A percentile compares a stretch with the other conserved stretches of the same genome.
Evolutionary conservation across 2,329 filamentous ascomycete species (phyloP).

Genomic region (Cadophora sp.): DNA sequence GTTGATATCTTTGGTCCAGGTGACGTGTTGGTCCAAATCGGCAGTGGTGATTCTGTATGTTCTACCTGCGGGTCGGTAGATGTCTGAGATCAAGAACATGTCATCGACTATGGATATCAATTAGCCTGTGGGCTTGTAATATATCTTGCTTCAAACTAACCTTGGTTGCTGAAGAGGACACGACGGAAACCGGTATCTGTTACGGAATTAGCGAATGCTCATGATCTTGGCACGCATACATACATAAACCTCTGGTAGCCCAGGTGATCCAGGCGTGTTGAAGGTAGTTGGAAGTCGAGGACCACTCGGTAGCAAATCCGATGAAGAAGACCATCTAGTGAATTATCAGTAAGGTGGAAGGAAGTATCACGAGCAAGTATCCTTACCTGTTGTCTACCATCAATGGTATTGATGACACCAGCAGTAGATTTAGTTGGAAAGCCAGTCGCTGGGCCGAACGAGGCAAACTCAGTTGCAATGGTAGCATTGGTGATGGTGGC

Average conservation of each 20-base stretch:
- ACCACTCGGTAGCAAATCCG: slow-evolving; percentile 54
- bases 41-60: slow-evolving; percentile 56
- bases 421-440: slow-evolving; percentile 54
- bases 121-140: slow-evolving; percentile 29
- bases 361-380: neutral
- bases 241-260: slow-evolving; percentile 62
- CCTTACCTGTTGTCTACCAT: slow-evolving; percentile 57
- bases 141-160: slow-evolving; percentile 29
- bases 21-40: slow-evolving; percentile 55
- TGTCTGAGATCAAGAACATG: slow-evolving; percentile 61
- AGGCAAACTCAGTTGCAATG: slow-evolving; percentile 61
- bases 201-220: slow-evolving; percentile 11
- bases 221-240: slow-evolving; percentile 10
- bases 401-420: slow-evolving; percentile 65
- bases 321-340: slow-evolving; percentile 65
- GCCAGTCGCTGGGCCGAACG: slow-evolving; percentile 55
- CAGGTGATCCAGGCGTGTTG: slow-evolving; percentile 69
- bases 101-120: slow-evolving; percentile 57
- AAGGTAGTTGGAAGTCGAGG: slow-evolving; percentile 60
- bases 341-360: neutral
- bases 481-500: slow-evolving; percentile 59
- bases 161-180: slow-evolving; percentile 38
- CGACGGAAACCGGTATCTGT: slow-evolving; percentile 41
- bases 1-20: slow-evolving; percentile 52
- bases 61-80: slow-evolving; percentile 55